phyloP scores from a whole-genome alignment of 2,329 filamentous ascomycete genomes.

The Calonectria fujianensis region DNA sequence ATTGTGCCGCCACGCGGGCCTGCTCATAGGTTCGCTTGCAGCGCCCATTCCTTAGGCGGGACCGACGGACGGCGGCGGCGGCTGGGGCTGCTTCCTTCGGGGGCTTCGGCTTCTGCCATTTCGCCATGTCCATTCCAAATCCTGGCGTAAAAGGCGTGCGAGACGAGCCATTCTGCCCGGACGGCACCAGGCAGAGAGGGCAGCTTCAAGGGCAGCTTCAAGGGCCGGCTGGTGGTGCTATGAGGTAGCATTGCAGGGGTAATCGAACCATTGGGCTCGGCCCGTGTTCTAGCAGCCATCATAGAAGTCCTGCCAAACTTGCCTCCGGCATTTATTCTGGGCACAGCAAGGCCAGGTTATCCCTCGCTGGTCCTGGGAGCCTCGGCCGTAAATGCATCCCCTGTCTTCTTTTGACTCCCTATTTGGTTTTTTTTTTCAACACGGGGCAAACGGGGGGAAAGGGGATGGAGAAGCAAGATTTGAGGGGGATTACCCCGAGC shows the following conservation, averaged over 20 bases:
- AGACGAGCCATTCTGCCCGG: conserved; percentile 15
- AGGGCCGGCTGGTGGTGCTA: conserved; percentile 50
- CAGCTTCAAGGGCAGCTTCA: conserved; percentile 55
- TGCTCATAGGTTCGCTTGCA: conserved; percentile 53
- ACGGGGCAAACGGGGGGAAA: background rate
- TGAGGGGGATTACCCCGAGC: background rate
- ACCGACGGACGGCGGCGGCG: background rate
- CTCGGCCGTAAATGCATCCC: background rate
- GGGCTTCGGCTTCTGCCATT: conserved; percentile 18
- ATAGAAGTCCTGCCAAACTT: conserved; percentile 31
- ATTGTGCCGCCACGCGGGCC: conserved; percentile 16
- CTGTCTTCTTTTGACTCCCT: background rate
- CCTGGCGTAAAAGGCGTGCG: background rate
- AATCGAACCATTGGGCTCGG: conserved; percentile 44
- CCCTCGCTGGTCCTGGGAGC: conserved; percentile 23
- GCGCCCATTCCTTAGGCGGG: conserved; percentile 20
- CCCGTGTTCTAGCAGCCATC: conserved; percentile 41
- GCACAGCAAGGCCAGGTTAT: conserved; percentile 18
- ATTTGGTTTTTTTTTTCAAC: background rate
- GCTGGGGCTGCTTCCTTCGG: conserved; percentile 11
- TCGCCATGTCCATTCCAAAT: conserved; percentile 3
- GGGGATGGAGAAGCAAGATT: background rate
- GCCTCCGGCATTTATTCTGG: conserved; percentile 13
- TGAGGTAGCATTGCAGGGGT: conserved; percentile 48
- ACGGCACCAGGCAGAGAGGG: conserved; percentile 34